These are phyloP conservation scores for Heliosperma pusillum DNA, from an alignment of 148 eudicot species.

Conservation along the genomic window DNA sequence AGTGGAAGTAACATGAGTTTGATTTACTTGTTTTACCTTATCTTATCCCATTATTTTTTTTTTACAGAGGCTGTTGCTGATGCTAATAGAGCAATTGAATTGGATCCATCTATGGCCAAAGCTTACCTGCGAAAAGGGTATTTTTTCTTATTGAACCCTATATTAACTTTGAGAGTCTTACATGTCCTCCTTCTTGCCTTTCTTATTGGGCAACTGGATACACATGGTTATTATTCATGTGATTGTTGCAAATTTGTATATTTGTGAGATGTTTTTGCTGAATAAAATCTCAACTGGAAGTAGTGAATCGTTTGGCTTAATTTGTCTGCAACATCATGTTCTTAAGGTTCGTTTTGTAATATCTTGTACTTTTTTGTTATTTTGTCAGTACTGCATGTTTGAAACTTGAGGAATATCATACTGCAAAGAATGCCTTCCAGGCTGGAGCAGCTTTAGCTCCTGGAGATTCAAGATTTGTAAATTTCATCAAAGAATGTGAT, in stretches of 20 bases:
- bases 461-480: conserved; percentile 66
- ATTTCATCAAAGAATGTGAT: conserved; percentile 77
- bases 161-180: background rate
- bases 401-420: conserved; percentile 90
- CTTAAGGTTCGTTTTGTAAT: background rate
- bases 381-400: conserved; percentile 65
- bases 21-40: background rate
- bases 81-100: conserved; percentile 80
- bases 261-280: background rate
- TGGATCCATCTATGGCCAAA: conserved; percentile 71
- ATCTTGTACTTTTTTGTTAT: background rate
- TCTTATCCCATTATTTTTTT: conserved; percentile 11
- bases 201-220: background rate
- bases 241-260: background rate
- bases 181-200: background rate
- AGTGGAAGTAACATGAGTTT: too few species aligned
- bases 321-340: background rate
- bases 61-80: conserved; percentile 88
- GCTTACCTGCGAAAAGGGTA: conserved; percentile 93
- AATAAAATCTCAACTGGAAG: background rate
- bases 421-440: conserved; percentile 82
- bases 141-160: conserved; percentile 17
- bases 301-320: background rate
- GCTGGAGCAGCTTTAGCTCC: conserved; percentile 72
- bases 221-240: background rate